These are phyloP conservation scores for Tricladium varicosporioides DNA, from an alignment of 2,329 filamentous ascomycete genomes.

Conservation along the genomic window DNA sequence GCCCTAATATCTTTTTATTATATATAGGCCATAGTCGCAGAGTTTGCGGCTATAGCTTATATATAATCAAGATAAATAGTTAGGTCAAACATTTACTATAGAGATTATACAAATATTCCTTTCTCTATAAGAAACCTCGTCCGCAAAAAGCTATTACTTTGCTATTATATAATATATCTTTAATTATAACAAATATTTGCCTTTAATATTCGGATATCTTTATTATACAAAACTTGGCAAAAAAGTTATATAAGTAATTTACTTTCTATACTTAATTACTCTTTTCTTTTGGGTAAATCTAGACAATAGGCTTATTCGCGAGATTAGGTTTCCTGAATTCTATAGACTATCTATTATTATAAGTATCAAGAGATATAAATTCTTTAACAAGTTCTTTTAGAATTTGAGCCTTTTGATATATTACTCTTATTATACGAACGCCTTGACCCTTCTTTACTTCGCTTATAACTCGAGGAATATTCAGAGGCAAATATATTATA, in stretches of 20 bases:
- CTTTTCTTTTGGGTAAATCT: slow-evolving; percentile 8
- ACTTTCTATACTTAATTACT: slow-evolving; percentile 10
- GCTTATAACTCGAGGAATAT: slow-evolving; percentile 4
- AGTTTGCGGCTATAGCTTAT: background rate
- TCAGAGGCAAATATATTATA: background rate
- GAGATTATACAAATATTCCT: slow-evolving; percentile 3
- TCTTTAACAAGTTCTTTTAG: slow-evolving; percentile 10
- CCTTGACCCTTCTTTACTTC: slow-evolving; percentile 8
- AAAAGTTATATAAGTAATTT: slow-evolving; percentile 8
- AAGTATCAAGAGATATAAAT: slow-evolving; percentile 6
- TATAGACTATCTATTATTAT: slow-evolving; percentile 5
- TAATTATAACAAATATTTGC: slow-evolving; percentile 8
- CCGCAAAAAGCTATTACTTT: slow-evolving; percentile 7
- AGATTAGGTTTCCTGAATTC: slow-evolving; percentile 11
- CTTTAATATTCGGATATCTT: slow-evolving; percentile 11
- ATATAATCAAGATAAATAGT: background rate
- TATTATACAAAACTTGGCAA: slow-evolving; percentile 1
- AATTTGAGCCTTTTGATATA: slow-evolving; percentile 6
- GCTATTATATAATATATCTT: slow-evolving; percentile 6
- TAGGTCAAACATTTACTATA: background rate
- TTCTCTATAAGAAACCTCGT: slow-evolving; percentile 6
- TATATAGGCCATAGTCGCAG: background rate
- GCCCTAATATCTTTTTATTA: no score
- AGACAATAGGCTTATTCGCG: slow-evolving; percentile 5
- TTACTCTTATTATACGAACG: background rate